Evolutionary conservation across 2,329 filamentous ascomycete species (phyloP), one percentile per base, ranked within the genome.

Genomic region (Botryotinia narcissicola): DNA sequence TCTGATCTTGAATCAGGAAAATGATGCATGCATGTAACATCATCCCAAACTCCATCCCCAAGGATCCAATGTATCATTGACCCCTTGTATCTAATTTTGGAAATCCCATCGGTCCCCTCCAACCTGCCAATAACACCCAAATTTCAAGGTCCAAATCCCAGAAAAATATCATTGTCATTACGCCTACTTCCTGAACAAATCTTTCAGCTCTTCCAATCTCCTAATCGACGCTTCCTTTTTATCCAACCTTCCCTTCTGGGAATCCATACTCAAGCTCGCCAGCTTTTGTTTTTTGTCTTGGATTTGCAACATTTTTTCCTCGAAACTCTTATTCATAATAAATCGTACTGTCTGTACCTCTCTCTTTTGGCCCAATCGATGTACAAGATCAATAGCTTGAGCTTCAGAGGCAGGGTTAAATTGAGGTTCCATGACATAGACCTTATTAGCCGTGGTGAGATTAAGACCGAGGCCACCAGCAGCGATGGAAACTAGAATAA

Each of bases 381-480:
- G 95, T 9, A 99, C 93, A 44, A 96, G 93, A 81, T 98, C 96
- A 12, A 98, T 88, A 2, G 96, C 96, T 83, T 99, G 96, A 8
- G 94, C 93, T 82, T 99, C 95, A 0, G 95, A 94, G 0, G 94
- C 95, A 0, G 96, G 96, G 80, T 99, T 99, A 84, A 95, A 99
- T 80, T 98, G 95, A 8, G 96, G 96, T 81, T 99, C 96, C 95
- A 99, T 98, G 79, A 98, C 92, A 81, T 96, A 98, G 22, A 97
- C 95, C 72, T 89, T 92, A 80, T 91, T 96, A 46, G 92, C 95
- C 0, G 93, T 87, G 0, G 95, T 98, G 72, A 98, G 85, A 80
- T 98, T 98, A 57, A 98, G 89, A 22, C 95, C 95, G 25, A 98
- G 88, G 29, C 96, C 95, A 76, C 95, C 96, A 0, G 95, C 95